phyloP scores from a whole-genome alignment of 1,284 basidiomycete species.

The Amylostereum chailletii region DNA sequence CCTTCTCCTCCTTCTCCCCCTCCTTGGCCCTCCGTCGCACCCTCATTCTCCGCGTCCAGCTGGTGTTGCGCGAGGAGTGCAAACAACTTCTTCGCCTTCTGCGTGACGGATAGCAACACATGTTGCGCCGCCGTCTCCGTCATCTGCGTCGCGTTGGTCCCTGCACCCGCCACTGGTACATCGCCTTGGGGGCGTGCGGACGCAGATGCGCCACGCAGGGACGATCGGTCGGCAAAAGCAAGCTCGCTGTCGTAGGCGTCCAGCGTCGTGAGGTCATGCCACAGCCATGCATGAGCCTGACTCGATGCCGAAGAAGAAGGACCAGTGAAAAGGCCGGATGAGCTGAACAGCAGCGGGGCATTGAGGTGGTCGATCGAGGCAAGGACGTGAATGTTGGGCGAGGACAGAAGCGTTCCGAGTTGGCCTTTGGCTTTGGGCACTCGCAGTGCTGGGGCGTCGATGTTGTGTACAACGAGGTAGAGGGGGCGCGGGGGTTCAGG shows the following conservation, averaged over 20 bases:
- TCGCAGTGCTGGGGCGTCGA: slow-evolving; percentile 71
- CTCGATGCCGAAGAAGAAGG: slow-evolving; percentile 25
- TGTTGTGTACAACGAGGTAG: slow-evolving; percentile 80
- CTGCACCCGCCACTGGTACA: neutral
- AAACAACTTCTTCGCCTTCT: slow-evolving; percentile 79
- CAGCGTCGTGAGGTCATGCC: slow-evolving; percentile 84
- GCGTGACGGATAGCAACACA: slow-evolving; percentile 79
- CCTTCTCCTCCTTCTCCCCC: slow-evolving; percentile 28
- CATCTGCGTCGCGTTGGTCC: slow-evolving; percentile 34
- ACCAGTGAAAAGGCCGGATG: slow-evolving; percentile 47
- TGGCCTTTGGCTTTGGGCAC: slow-evolving; percentile 49
- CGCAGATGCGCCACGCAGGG: slow-evolving; percentile 43
- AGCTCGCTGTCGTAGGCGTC: slow-evolving; percentile 76
- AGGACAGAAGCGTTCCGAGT: slow-evolving; percentile 63
- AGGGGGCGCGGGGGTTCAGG: slow-evolving; percentile 29
- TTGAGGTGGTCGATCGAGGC: slow-evolving; percentile 84
- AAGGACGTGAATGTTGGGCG: slow-evolving; percentile 67
- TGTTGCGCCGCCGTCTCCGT: slow-evolving; percentile 78
- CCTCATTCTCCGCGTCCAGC: slow-evolving; percentile 29
- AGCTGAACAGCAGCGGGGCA: slow-evolving; percentile 69
- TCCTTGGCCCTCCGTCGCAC: slow-evolving; percentile 29
- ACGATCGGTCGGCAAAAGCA: slow-evolving; percentile 54
- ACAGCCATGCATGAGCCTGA: slow-evolving; percentile 55
- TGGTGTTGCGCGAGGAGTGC: slow-evolving; percentile 58
- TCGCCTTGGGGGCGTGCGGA: slow-evolving; percentile 1